Evolutionary conservation across 257 asterid genomes (phyloP).

Genomic region (Solanum pennellii): DNA sequence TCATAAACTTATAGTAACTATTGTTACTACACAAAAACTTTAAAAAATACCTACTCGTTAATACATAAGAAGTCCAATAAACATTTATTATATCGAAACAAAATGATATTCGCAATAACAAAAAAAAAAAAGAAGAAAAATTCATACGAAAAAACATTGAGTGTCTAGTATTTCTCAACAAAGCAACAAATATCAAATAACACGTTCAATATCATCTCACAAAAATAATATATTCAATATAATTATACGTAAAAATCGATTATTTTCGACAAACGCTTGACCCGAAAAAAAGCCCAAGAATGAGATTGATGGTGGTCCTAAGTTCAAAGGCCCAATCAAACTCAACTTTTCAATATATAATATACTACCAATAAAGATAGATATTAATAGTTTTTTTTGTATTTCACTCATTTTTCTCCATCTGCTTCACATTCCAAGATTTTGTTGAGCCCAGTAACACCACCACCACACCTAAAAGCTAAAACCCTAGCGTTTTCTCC

Average conservation of each 20-base stretch:
- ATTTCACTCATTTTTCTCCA: neutral
- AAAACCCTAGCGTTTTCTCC: conserved; percentile 30
- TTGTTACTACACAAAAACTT: neutral
- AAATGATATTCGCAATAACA: neutral
- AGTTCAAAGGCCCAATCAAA: neutral
- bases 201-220: neutral
- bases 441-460: neutral
- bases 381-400: no score
- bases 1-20: neutral
- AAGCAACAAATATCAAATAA: neutral
- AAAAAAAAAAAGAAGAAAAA: neutral
- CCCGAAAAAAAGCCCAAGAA: neutral
- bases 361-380: neutral
- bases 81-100: neutral
- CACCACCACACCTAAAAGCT: neutral
- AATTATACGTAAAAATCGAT: no score
- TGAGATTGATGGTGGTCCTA: neutral
- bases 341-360: neutral
- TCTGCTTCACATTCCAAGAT: neutral
- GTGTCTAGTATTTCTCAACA: neutral
- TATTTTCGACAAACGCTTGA: no score
- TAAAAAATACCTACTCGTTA: neutral
- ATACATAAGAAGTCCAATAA: neutral
- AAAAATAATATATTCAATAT: no score
- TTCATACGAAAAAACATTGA: neutral